Conservation (phyloP, 2,329 filamentous ascomycete species). For the Trichoderma endophyticum region DNA sequence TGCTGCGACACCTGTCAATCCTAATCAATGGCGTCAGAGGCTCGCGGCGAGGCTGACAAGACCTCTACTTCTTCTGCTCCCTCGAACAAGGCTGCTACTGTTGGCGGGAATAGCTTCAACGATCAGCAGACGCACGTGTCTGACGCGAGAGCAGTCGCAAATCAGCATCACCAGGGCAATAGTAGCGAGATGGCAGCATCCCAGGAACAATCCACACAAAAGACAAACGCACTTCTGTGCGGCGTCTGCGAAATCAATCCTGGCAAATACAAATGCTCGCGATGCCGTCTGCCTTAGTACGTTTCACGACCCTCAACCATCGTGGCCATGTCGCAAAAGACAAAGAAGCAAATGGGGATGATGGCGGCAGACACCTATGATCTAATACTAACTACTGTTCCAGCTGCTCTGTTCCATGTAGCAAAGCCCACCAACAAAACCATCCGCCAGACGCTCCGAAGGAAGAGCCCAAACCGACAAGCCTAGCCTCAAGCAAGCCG, state of each 20-base stretch:
- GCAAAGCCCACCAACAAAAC: constrained; percentile 49
- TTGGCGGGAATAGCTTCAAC: background rate
- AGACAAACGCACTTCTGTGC: constrained; percentile 33
- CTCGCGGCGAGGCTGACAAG: constrained; percentile 1
- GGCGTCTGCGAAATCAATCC: constrained; percentile 50
- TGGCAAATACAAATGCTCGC: constrained; percentile 62
- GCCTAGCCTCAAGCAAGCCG: constrained; percentile 17
- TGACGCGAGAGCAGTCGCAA: background rate
- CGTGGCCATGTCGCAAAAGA: background rate
- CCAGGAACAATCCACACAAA: background rate
- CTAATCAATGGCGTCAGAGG: constrained; percentile 7
- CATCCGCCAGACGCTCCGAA: constrained; percentile 41
- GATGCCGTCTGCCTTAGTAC: constrained; percentile 57
- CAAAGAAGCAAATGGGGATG: background rate
- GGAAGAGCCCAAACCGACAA: constrained; percentile 26
- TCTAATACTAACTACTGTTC: constrained; percentile 15
- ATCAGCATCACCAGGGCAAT: background rate
- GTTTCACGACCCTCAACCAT: constrained; percentile 25
- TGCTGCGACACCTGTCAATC: background rate
- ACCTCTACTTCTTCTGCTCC: background rate
- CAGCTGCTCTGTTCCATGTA: constrained; percentile 60
- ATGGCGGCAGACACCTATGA: background rate
- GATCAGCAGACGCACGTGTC: constrained; percentile 1
- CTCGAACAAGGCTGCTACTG: background rate
- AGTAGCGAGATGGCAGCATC: background rate